Evolutionary conservation across 2,329 filamentous ascomycete genomes (phyloP), one percentile per base, ranked within the genome.

Genomic region (Parastagonospora nodorum): DNA sequence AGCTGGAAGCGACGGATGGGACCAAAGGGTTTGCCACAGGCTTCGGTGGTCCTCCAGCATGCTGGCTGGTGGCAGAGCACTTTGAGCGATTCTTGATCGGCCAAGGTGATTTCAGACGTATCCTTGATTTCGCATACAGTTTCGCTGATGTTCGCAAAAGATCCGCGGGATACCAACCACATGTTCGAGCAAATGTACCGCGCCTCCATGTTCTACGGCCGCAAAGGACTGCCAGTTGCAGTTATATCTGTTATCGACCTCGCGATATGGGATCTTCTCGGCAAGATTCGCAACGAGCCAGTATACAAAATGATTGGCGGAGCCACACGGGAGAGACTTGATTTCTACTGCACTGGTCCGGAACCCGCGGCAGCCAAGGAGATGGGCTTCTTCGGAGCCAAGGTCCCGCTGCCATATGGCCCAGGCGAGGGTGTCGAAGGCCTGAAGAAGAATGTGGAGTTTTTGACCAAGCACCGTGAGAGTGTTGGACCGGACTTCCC

Each of bases 141-240:
- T 29, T 19, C 14, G n/a, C 35, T 39, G 28, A 43, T 11, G 4
- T 2, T n/a, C 8, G 12, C 50, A 84, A 24, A 24, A 24, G 92
- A 97, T 73, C 92, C 92, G 9, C 84, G 92, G 63, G 91, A 97
- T 70, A 95, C 90, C 45, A 96, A 96, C 75, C 84, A 92, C 57
- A 80, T 97, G 28, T 97, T 95, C 71, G 92, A 97, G 79, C 91
- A 95, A 74, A 96, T 97, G 92, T 97, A 96, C 80, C 87, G 92
- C 53, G 89, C 84, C 2, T 95, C 91, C 61, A 95, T 96, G 90
- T 97, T 96, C 80, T 97, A 97, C 70, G 92, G 92, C 55, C 88
- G 92, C 61, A 97, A 97, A 75, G 92, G 92, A 40, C 84, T 97
- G 1, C 89, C 92, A 2, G 84, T 93, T 9, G 92, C 92, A 45